Evolutionary conservation across 768 basidiomycete species (phyloP).

Genomic region (Mycena vulgaris): DNA sequence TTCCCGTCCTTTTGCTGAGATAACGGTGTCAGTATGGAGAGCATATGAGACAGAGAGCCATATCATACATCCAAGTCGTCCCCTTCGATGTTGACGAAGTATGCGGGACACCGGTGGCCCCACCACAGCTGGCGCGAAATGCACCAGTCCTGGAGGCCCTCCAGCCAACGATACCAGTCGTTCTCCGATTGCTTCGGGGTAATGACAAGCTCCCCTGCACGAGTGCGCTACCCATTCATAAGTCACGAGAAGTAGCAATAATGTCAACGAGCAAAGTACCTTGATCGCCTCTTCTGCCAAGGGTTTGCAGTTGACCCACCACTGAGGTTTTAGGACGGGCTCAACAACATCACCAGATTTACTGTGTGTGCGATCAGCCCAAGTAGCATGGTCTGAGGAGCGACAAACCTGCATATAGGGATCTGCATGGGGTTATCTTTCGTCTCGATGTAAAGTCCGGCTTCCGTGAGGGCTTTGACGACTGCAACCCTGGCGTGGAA

Average conservation of each 20-base stretch:
- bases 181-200: constrained; percentile 88
- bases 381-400: background rate
- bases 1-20: constrained; percentile 68
- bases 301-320: constrained; percentile 97
- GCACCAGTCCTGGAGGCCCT: constrained; percentile 98
- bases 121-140: constrained; percentile 99
- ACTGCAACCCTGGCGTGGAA: constrained; percentile 93
- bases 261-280: constrained; percentile 57
- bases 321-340: constrained; percentile 95
- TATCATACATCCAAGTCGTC: constrained; percentile 72
- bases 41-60: background rate
- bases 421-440: constrained; percentile 99
- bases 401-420: constrained; percentile 86
- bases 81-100: constrained; percentile 91
- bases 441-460: constrained; percentile 89
- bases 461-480: constrained; percentile 86
- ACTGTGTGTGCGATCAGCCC: constrained; percentile 54
- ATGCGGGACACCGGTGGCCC: constrained; percentile 97
- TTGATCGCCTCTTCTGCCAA: constrained; percentile 92
- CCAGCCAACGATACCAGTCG: constrained; percentile 98
- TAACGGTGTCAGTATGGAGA: constrained; percentile 53
- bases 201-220: constrained; percentile 89
- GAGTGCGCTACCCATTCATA: constrained; percentile 77
- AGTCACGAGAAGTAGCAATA: background rate
- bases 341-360: constrained; percentile 99